Evolutionary conservation across 2,329 filamentous ascomycete species (phyloP).

Genomic region (Purpureocillium takamizusanense): DNA sequence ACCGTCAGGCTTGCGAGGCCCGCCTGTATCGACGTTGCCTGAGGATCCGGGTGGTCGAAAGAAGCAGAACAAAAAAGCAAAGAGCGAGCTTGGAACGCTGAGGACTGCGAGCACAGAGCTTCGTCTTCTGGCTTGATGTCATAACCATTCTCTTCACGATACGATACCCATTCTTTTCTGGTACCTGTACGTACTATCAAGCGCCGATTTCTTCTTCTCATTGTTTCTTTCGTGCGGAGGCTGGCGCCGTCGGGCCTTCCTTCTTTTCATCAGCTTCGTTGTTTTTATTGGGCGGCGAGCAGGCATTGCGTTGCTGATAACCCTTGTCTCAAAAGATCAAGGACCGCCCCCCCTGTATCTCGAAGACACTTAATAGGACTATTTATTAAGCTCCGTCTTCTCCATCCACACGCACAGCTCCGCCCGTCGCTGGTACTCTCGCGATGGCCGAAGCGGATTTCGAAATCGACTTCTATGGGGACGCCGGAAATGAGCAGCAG

Average conservation of each 20-base stretch:
- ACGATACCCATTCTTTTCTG: constrained; percentile 1
- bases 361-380: constrained; percentile 6
- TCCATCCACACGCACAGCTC: constrained; percentile 7
- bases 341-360: constrained; percentile 5
- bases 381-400: constrained; percentile 3
- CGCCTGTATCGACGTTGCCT: constrained; percentile 4
- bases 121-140: constrained; percentile 38
- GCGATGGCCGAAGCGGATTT: constrained; percentile 63
- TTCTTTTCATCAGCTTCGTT: constrained; percentile 10
- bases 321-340: constrained; percentile 4
- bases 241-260: not conserved
- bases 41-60: constrained; percentile 8
- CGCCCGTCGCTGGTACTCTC: constrained; percentile 1
- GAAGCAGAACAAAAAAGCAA: too few relatives aligned
- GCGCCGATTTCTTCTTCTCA: constrained; percentile 18
- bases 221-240: constrained; percentile 6
- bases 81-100: constrained; percentile 6
- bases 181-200: constrained; percentile 50
- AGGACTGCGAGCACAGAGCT: constrained; percentile 52
- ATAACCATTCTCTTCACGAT: constrained; percentile 3
- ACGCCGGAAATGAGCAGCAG: constrained; percentile 39
- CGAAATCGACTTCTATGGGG: constrained; percentile 65
- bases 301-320: constrained; percentile 9
- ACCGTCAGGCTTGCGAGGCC: constrained; percentile 1
- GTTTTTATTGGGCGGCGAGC: constrained; percentile 12